Base-by-base conservation (phyloP, 2,329 filamentous ascomycete genomes). In the Pyrenophora teres region DNA sequence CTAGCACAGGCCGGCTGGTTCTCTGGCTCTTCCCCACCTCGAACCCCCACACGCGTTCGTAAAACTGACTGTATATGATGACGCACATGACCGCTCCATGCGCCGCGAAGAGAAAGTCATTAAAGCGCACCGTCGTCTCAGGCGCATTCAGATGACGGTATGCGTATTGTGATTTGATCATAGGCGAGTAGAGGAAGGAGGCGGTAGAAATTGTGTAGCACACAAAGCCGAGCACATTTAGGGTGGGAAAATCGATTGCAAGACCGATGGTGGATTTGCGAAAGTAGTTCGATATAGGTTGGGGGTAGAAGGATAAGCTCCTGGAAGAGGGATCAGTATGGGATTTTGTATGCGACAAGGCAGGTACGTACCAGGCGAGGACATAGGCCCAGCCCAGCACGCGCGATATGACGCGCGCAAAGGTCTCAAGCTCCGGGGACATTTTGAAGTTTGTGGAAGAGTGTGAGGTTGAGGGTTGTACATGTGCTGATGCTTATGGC, bases 221-320 rank as follows among this genome's bases (percentile, higher is more conserved):
- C 25, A 82, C 71, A 75, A 93, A 94, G 49, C 90, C 88, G 78
- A 82, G 72, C 33, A 81, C 69, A 74, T 94, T 94, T 63, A 91
- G 80, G 15, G 88, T 81, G 15, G 91, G 91, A 67, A 95, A 97
- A 73, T 97, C 92, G 59, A 96, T 87, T 0, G 91, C 90, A 4
- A 93, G 87, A 35, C 94, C 94, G 16, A 84, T 82, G 4, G 92
- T 97, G 7, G 90, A 89, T 50, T 84, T 84, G 46, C 91, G 87
- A 25, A 79, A 80, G 72, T 81, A 87, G 80, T 97, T 97, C 57
- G 91, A 82, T 54, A 95, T 76, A 6, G 89, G 85, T 71, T 97
- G 94, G 1, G 93, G 92, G 73, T 97, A 97, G 77, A 97, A 97
- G 13, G 91, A 96, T 13, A 87, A 77, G 10, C 89, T 93, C 93